phyloP scores from a whole-genome alignment of 495 filamentous ascomycete species.

The Podospora tetraspora region DNA sequence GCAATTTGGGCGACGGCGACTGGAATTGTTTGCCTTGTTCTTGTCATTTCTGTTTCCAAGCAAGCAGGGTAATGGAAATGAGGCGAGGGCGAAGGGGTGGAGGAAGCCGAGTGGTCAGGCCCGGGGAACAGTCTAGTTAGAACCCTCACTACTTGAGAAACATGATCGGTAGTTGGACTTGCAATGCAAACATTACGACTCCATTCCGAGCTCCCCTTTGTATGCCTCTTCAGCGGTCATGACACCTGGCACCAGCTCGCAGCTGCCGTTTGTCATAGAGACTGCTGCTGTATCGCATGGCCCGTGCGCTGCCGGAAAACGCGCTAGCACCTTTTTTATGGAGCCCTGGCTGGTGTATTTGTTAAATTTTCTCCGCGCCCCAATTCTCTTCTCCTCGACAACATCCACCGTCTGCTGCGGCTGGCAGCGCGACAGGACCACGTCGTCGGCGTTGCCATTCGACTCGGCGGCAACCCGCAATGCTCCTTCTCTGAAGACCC shows the following conservation, averaged over 20 bases:
- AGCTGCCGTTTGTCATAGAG: neutral
- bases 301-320: neutral
- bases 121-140: neutral
- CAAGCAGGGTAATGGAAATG: slow-evolving; percentile 10
- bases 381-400: neutral
- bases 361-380: neutral
- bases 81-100: slow-evolving; percentile 1
- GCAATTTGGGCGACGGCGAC: slow-evolving; percentile 15
- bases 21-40: slow-evolving; percentile 14
- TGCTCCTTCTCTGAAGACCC: neutral
- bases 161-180: neutral
- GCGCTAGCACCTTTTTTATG: neutral
- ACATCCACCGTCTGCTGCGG: neutral
- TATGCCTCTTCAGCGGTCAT: neutral
- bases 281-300: neutral
- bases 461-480: neutral
- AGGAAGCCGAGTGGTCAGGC: neutral
- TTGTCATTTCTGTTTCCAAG: slow-evolving; percentile 16
- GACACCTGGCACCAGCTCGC: too few relatives aligned
- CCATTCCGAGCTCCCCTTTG: neutral
- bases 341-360: neutral
- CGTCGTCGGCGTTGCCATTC: neutral
- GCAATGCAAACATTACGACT: neutral
- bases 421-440: neutral
- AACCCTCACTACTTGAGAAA: neutral